Evolutionary conservation across 305 asterid species (phyloP), one percentile per base, ranked within the genome.

Genomic region (Nicotiana rustica): DNA sequence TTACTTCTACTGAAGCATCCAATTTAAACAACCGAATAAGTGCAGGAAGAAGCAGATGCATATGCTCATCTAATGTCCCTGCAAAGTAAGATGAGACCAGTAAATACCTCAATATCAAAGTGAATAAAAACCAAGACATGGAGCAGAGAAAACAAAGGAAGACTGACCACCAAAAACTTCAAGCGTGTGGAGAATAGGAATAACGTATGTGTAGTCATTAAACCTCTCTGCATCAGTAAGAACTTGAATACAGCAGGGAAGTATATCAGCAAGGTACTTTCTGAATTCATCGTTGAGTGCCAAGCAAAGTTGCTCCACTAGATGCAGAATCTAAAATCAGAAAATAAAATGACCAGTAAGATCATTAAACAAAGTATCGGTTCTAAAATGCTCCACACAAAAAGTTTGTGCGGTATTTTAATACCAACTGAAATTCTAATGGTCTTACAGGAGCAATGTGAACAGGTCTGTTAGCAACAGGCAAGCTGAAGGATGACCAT

Each of bases 41-140:
- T 19, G 99, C 98, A 68, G 99, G 98, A 85, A 95, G 91, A 81
- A 96, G 93, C 78, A 95, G 92, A 89, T 96, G 99, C 99, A 96
- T 96, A 89, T 95, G 98, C 88, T 96, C 99, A 87, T 96, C 99
- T 93, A 95, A 88, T 83, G 95, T 95, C 83, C 99, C 99, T 96
- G 90, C 80, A 86, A 59, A 65, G 79, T 79, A 84, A 75, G 79
- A 41, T 49, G 29, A 75, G 44, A 75, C 79, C 19, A 73, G 14
- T 25, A 49, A 14, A 52, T 52, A 52, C 64, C 36, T 73, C 64
- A 73, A 73, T 64, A 73, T 73, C 64, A 49, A 73, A n/a, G 79
- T 41, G 73, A 78, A 25, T 19, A 87, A 64, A 38, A 82, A 84
- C 29, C 67, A 67, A 41, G 78, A 79, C 82, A 33, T 73, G 79